Evolutionary conservation across 2,329 filamentous ascomycete genomes (phyloP).

Genomic region (Neurospora sp.): DNA sequence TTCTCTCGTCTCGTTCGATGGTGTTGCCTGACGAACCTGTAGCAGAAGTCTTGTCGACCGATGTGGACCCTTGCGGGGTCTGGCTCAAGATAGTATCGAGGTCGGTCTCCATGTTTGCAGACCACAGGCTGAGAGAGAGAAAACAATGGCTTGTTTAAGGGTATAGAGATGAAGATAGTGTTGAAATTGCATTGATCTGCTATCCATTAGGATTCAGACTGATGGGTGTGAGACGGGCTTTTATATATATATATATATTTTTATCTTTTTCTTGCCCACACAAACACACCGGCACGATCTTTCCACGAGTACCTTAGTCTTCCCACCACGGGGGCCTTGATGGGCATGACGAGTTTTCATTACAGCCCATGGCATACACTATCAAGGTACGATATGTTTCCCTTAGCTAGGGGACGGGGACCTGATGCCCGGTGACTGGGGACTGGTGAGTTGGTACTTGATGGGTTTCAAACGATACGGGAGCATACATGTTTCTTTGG

Average conservation of each 20-base stretch:
- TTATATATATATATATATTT: no score
- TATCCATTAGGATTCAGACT: neutral
- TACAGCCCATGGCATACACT: no score
- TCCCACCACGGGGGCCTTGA: no score
- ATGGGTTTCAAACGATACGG: no score
- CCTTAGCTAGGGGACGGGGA: no score
- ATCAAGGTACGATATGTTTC: no score
- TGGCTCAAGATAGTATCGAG: neutral
- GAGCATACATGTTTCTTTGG: no score
- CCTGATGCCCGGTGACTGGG: no score
- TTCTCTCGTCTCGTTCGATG: accelerated
- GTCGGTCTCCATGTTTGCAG: neutral
- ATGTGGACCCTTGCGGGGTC: neutral
- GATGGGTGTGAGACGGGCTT: neutral
- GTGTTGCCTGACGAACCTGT: neutral
- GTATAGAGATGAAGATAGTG: neutral
- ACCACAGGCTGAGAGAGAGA: neutral
- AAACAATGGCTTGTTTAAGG: neutral
- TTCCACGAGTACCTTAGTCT: neutral
- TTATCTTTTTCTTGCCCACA: no score
- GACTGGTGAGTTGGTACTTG: no score
- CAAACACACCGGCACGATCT: neutral
- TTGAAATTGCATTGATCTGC: neutral
- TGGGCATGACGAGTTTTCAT: no score
- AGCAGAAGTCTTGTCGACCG: neutral